Evolutionary conservation across 2,329 filamentous ascomycete genomes (phyloP).

Genomic region (Stemphylium vesicarium): DNA sequence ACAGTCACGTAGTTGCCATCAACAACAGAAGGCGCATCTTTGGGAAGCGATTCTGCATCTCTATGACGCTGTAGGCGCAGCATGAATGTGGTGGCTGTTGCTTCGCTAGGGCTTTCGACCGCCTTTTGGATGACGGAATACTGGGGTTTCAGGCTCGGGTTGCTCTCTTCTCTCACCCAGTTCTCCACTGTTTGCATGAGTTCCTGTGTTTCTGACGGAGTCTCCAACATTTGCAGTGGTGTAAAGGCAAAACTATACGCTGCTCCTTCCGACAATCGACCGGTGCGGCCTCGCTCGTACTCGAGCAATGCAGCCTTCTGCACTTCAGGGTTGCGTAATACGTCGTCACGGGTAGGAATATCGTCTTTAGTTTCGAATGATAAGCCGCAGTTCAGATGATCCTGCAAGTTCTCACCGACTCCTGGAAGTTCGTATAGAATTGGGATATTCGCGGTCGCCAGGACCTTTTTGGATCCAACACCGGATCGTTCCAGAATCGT

Average conservation of each 20-base stretch:
- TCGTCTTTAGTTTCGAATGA: slow-evolving; percentile 19
- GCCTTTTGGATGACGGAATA: slow-evolving; percentile 21
- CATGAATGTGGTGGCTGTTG: slow-evolving; percentile 26
- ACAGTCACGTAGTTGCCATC: slow-evolving; percentile 26
- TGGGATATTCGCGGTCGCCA: slow-evolving; percentile 58
- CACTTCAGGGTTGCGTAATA: slow-evolving; percentile 12
- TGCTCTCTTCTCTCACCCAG: slow-evolving; percentile 5
- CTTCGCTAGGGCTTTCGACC: slow-evolving; percentile 22
- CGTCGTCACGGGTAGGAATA: slow-evolving; percentile 19
- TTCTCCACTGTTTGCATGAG: slow-evolving; percentile 11
- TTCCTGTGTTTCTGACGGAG: slow-evolving; percentile 15
- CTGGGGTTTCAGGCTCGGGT: slow-evolving; percentile 12
- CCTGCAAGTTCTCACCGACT: slow-evolving; percentile 68
- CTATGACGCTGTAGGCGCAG: slow-evolving; percentile 20
- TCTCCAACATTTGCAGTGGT: slow-evolving; percentile 26
- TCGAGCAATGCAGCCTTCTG: slow-evolving; percentile 16
- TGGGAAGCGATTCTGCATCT: slow-evolving; percentile 16
- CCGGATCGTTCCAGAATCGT: slow-evolving; percentile 64
- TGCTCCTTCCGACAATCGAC: slow-evolving; percentile 24
- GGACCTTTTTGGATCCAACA: slow-evolving; percentile 57
- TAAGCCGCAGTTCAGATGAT: slow-evolving; percentile 52
- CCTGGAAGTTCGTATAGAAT: slow-evolving; percentile 62
- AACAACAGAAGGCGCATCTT: slow-evolving; percentile 14
- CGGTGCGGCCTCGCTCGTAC: slow-evolving; percentile 22
- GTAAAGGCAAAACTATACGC: slow-evolving; percentile 30